A percentile compares a stretch with the other conserved stretches of the same genome.
These are phyloP conservation scores for Pestalotiopsis sp. DNA, from an alignment of 2,329 filamentous ascomycete genomes.

Conservation along the genomic window DNA sequence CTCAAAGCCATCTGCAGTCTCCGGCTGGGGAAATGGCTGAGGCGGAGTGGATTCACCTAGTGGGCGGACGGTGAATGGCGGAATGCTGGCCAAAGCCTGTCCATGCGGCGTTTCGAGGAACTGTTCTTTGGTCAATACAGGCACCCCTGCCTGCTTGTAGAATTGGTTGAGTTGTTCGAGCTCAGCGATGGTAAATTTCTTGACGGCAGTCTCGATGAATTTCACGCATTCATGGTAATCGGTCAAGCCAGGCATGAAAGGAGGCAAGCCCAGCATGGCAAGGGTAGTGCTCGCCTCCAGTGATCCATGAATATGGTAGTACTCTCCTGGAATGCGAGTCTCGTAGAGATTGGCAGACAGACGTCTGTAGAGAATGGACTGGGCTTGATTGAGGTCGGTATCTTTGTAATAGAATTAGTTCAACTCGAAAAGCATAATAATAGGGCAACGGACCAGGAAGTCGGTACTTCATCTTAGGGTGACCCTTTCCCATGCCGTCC, in stretches of 20 bases:
- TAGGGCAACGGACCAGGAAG: slow-evolving; percentile 28
- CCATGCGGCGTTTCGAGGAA: slow-evolving; percentile 61
- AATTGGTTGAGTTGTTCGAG: slow-evolving; percentile 60
- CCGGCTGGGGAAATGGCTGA: slow-evolving; percentile 37
- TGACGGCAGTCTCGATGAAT: slow-evolving; percentile 61
- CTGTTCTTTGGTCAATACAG: slow-evolving; percentile 60
- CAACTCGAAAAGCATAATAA: slow-evolving; percentile 29
- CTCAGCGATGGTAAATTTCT: slow-evolving; percentile 54
- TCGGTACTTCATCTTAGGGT: slow-evolving; percentile 48
- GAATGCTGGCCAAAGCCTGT: slow-evolving; percentile 38
- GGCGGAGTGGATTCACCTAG: slow-evolving; percentile 54
- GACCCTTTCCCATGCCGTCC: slow-evolving; percentile 51
- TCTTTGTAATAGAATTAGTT: slow-evolving; percentile 47
- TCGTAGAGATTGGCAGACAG: slow-evolving; percentile 74
- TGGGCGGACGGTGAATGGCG: slow-evolving; percentile 52
- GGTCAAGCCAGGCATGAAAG: slow-evolving; percentile 61
- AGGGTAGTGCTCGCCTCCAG: slow-evolving; percentile 71
- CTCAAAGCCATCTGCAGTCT: slow-evolving; percentile 32
- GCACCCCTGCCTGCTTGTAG: slow-evolving; percentile 61
- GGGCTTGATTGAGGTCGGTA: slow-evolving; percentile 71
- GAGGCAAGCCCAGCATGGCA: slow-evolving; percentile 69
- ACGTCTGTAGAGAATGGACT: slow-evolving; percentile 71
- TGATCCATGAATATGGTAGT: slow-evolving; percentile 77
- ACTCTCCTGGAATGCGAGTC: slow-evolving; percentile 67
- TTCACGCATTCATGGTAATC: slow-evolving; percentile 62